Conservation (phyloP, 2,329 filamentous ascomycete genomes). For the Pestalotiopsis sp. region DNA sequence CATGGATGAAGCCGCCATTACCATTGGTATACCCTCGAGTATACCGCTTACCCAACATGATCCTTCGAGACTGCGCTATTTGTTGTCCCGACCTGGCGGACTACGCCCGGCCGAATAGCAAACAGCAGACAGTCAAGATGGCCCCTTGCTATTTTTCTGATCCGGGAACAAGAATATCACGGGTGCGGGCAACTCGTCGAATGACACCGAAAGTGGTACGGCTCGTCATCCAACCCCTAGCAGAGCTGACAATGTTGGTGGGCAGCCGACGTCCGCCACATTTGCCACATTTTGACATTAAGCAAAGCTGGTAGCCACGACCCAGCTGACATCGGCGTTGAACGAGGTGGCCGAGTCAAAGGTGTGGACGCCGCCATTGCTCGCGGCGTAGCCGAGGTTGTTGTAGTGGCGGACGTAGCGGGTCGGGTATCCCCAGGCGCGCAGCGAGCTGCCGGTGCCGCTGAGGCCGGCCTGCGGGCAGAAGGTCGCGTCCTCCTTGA, state of each 20-base stretch:
- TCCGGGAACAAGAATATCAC: too few species aligned
- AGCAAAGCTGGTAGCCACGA: conserved; percentile 44
- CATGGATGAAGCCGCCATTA: too few species aligned
- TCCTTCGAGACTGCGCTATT: background rate
- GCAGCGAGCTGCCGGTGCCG: conserved; percentile 51
- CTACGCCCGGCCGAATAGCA: background rate
- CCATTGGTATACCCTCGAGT: too few species aligned
- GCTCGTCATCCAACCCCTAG: too few species aligned
- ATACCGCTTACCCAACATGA: background rate
- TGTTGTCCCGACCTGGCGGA: background rate
- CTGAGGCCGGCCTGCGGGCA: conserved; percentile 54
- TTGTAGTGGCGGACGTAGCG: conserved; percentile 57
- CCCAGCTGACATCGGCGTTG: conserved; percentile 55
- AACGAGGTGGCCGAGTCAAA: conserved; percentile 52
- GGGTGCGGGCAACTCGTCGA: too few species aligned
- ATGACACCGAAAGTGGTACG: too few species aligned
- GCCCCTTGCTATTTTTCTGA: background rate
- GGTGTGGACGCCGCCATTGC: conserved; percentile 33
- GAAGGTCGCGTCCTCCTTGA: conserved; percentile 64
- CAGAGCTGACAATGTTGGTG: background rate
- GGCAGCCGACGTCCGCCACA: background rate
- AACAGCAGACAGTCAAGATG: background rate
- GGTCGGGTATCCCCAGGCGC: conserved; percentile 61
- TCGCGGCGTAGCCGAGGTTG: conserved; percentile 33
- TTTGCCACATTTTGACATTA: conserved; percentile 21